Evolutionary conservation across 352 stramenopile genomes (phyloP).

Genomic region (Pythium rhizo-oryzae): DNA sequence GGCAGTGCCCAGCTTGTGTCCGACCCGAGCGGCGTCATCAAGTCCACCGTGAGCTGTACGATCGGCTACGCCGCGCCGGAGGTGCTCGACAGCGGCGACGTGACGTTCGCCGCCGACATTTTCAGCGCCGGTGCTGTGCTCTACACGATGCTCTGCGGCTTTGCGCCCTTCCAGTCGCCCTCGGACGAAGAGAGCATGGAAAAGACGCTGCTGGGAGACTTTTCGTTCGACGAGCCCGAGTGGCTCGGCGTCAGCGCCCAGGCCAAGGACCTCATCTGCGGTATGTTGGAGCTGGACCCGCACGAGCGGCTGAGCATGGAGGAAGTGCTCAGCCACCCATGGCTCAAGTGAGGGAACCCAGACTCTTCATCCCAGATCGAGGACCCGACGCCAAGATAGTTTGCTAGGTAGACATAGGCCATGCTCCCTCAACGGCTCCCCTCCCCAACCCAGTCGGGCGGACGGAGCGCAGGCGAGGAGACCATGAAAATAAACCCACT

Average conservation of each 20-base stretch:
- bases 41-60: slow-evolving; percentile 60
- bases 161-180: slow-evolving; percentile 61
- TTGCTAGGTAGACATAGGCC: background rate
- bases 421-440: background rate
- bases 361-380: background rate
- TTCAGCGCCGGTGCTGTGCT: slow-evolving; percentile 77
- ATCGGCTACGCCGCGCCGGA: slow-evolving; percentile 79
- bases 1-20: slow-evolving; percentile 52
- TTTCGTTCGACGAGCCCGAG: slow-evolving; percentile 58
- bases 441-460: background rate
- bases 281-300: slow-evolving; percentile 57
- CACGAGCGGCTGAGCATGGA: slow-evolving; percentile 55
- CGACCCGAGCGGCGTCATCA: slow-evolving; percentile 33
- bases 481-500: slow-evolving; percentile 4
- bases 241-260: slow-evolving; percentile 52
- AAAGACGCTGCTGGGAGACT: slow-evolving; percentile 47
- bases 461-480: background rate
- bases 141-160: slow-evolving; percentile 68
- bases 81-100: slow-evolving; percentile 50
- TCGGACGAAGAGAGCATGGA: slow-evolving; percentile 69
- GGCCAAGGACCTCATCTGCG: slow-evolving; percentile 59
- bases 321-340: slow-evolving; percentile 66
- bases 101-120: slow-evolving; percentile 69
- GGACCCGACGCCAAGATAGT: background rate
- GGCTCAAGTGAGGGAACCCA: slow-evolving; percentile 53